A percentile compares a stretch with the other conserved stretches of the same genome.
Conservation (phyloP, 257 asterid species). For the Nemophila menziesii region DNA sequence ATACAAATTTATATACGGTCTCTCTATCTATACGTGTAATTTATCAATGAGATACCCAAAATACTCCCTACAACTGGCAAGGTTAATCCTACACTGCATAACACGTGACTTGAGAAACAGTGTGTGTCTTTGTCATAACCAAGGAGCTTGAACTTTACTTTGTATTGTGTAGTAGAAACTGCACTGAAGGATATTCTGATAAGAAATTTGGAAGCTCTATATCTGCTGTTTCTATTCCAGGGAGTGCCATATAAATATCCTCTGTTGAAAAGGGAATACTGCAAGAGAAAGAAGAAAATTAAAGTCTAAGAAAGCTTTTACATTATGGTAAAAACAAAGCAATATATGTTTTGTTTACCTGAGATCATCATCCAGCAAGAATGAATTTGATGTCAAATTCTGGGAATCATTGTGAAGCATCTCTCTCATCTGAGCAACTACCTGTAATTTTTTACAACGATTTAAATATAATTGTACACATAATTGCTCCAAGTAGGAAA, state of each 20-base stretch:
- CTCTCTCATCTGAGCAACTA: conserved; percentile 95
- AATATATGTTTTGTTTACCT: conserved; percentile 37
- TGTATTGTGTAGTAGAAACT: conserved; percentile 36
- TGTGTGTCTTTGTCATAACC: not conserved
- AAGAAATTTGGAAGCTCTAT: conserved; percentile 59
- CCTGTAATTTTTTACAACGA: conserved; percentile 32
- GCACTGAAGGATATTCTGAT: conserved; percentile 61
- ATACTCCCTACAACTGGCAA: not conserved
- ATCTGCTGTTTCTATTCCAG: conserved; percentile 66
- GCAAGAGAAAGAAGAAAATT: conserved; percentile 11
- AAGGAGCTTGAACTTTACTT: no score
- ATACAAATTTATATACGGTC: conserved; percentile 23
- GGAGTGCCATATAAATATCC: conserved; percentile 96
- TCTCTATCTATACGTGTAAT: conserved; percentile 30
- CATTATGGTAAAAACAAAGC: not conserved
- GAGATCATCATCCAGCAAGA: conserved; percentile 92
- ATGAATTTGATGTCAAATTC: conserved; percentile 77
- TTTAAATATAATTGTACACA: not conserved
- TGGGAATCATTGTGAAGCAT: conserved; percentile 78
- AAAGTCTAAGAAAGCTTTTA: no score
- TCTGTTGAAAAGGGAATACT: conserved; percentile 97
- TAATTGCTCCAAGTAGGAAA: conserved; percentile 4
- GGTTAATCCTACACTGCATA: conserved; percentile 8
- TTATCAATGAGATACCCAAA: conserved; percentile 12
- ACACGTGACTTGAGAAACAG: conserved; percentile 1